Evolutionary conservation across 768 basidiomycete species (phyloP).

Genomic region (Mycena metata): DNA sequence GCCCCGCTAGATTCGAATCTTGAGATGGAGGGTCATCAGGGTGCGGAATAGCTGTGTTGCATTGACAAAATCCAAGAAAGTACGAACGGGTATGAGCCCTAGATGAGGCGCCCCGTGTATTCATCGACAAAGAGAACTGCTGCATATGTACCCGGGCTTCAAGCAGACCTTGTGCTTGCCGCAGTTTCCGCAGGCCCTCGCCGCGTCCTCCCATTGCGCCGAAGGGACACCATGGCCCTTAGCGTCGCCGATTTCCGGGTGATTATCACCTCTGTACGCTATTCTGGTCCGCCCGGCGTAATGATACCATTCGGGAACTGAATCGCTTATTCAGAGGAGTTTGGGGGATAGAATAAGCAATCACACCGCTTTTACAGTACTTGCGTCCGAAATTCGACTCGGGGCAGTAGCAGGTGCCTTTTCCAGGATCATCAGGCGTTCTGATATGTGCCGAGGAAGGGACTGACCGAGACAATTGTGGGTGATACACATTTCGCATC

Average conservation of each 20-base stretch:
- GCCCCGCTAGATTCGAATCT: too few relatives aligned
- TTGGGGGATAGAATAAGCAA: too few relatives aligned
- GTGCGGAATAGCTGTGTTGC: too few relatives aligned
- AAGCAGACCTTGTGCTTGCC: conserved; percentile 15
- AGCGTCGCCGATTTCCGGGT: background rate
- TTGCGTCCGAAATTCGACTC: conserved; percentile 27
- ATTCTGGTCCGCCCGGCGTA: background rate
- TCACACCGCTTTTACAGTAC: conserved; percentile 22
- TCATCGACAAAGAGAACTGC: conserved; percentile 7
- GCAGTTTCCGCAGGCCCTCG: conserved; percentile 19
- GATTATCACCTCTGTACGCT: conserved; percentile 19
- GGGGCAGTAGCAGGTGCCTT: conserved; percentile 29
- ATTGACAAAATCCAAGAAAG: too few relatives aligned
- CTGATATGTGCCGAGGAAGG: too few relatives aligned
- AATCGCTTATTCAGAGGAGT: background rate
- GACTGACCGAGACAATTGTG: conserved; percentile 22
- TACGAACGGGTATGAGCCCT: too few relatives aligned
- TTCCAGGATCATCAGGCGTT: background rate
- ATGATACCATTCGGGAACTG: conserved; percentile 31
- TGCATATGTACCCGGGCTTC: conserved; percentile 17
- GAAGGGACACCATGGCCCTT: background rate
- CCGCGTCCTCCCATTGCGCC: conserved; percentile 8
- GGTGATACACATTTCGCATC: conserved; percentile 9
- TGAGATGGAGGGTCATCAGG: too few relatives aligned
- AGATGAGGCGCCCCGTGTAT: too few relatives aligned